Evolutionary conservation across 768 basidiomycete species (phyloP).

Genomic region (Daedaleopsis nitida): DNA sequence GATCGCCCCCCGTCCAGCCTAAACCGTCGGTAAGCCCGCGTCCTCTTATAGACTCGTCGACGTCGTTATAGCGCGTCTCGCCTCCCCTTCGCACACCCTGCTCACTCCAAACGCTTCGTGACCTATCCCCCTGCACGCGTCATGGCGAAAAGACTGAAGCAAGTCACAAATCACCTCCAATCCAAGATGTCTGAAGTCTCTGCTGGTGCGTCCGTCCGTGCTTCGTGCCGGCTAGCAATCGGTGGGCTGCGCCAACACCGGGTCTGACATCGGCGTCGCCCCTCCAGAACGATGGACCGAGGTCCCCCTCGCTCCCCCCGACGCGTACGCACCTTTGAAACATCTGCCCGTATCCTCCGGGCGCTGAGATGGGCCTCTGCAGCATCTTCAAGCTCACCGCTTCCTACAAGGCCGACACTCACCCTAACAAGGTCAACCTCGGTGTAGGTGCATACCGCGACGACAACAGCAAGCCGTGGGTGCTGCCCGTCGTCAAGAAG

Average conservation of each 20-base stretch:
- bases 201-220: constrained; percentile 46
- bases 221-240: constrained; percentile 9
- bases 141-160: constrained; percentile 52
- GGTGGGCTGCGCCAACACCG: constrained; percentile 8
- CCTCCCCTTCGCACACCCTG: neutral
- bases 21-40: constrained; percentile 11
- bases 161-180: constrained; percentile 57
- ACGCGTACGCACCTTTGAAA: constrained; percentile 52
- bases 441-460: constrained; percentile 95
- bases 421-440: constrained; percentile 82
- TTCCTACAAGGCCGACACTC: constrained; percentile 80
- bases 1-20: constrained; percentile 13
- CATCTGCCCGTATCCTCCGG: constrained; percentile 9
- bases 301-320: constrained; percentile 83
- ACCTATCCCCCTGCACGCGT: neutral
- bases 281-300: constrained; percentile 67
- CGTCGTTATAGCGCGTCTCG: neutral
- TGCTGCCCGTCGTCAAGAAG: constrained; percentile 90
- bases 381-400: constrained; percentile 93
- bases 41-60: constrained; percentile 2
- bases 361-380: constrained; percentile 8
- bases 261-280: constrained; percentile 7
- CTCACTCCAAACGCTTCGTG: neutral
- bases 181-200: constrained; percentile 41
- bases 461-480: constrained; percentile 85